Percentiles rank a stretch among this genome's conserved stretches.
Conservation (phyloP, 495 filamentous ascomycete genomes). For the Penicillium taxi region DNA sequence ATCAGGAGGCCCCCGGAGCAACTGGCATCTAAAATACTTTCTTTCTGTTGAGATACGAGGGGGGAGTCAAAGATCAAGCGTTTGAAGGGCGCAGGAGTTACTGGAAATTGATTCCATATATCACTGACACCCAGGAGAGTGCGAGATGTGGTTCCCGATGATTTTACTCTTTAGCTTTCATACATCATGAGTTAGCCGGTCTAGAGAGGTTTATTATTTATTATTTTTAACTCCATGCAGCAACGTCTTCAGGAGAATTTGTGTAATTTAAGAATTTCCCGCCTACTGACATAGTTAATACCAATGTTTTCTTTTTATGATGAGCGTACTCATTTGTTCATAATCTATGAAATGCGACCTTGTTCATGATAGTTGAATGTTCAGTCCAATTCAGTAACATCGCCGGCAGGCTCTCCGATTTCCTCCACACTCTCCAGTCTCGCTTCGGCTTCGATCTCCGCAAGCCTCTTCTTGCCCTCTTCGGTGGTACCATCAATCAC, state of each 20-base stretch:
- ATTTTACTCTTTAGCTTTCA: constrained; percentile 12
- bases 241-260: constrained; percentile 17
- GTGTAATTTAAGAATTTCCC: constrained; percentile 26
- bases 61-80: not conserved
- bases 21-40: constrained; percentile 31
- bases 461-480: constrained; percentile 70
- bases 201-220: constrained; percentile 19
- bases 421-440: constrained; percentile 22
- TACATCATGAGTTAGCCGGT: constrained; percentile 7
- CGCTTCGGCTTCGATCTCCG: constrained; percentile 63
- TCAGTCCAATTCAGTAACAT: constrained; percentile 38
- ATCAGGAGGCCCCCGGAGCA: constrained; percentile 86
- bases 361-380: constrained; percentile 4
- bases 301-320: constrained; percentile 8
- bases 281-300: constrained; percentile 24
- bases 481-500: constrained; percentile 95
- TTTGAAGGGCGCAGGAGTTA: constrained; percentile 3
- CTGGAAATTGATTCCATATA: not conserved
- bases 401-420: constrained; percentile 34
- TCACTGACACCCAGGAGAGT: constrained; percentile 2
- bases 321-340: not conserved
- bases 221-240: constrained; percentile 25
- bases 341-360: constrained; percentile 5
- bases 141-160: constrained; percentile 4
- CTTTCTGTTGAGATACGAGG: not conserved